A percentile compares a stretch with the other conserved stretches of the same genome.
These are phyloP conservation scores for Phialophora chinensis DNA, from an alignment of 2,329 filamentous ascomycete genomes.

Conservation along the genomic window DNA sequence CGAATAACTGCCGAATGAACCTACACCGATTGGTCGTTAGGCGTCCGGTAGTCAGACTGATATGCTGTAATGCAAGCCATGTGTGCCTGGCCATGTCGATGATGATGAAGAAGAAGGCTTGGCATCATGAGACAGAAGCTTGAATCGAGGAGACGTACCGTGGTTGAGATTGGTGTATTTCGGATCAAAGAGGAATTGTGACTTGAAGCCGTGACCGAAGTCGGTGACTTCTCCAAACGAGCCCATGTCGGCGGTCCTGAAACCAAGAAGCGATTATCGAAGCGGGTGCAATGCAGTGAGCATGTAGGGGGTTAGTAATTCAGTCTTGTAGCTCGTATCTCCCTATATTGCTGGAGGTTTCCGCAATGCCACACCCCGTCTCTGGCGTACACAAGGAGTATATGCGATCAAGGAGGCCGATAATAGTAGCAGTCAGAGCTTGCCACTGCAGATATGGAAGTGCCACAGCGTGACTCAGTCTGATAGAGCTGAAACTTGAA, in stretches of 20 bases:
- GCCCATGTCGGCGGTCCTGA: conserved; percentile 32
- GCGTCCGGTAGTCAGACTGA: background rate
- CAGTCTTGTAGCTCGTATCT: conserved; percentile 6
- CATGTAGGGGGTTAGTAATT: conserved; percentile 9
- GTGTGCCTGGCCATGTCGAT: background rate
- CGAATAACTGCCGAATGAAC: conserved; percentile 82
- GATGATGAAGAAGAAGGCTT: background rate
- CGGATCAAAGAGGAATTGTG: conserved; percentile 72
- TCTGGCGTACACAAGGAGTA: background rate
- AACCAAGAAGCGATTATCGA: background rate
- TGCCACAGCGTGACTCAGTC: conserved; percentile 24
- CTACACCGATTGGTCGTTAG: conserved; percentile 22
- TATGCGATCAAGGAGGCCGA: background rate
- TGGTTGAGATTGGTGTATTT: conserved; percentile 79
- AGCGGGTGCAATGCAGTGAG: too few relatives aligned
- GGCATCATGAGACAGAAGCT: conserved; percentile 8
- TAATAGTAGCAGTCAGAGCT: background rate
- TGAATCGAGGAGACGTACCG: conserved; percentile 55
- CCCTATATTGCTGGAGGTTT: conserved; percentile 1
- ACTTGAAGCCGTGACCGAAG: conserved; percentile 62
- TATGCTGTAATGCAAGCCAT: background rate
- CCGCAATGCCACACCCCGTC: background rate
- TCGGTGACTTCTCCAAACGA: conserved; percentile 41
- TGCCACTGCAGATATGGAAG: conserved; percentile 11
- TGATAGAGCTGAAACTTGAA: conserved; percentile 25